These are phyloP conservation scores for Aspergillus heteromorphus DNA, from an alignment of 495 filamentous ascomycete species.

Conservation along the genomic window DNA sequence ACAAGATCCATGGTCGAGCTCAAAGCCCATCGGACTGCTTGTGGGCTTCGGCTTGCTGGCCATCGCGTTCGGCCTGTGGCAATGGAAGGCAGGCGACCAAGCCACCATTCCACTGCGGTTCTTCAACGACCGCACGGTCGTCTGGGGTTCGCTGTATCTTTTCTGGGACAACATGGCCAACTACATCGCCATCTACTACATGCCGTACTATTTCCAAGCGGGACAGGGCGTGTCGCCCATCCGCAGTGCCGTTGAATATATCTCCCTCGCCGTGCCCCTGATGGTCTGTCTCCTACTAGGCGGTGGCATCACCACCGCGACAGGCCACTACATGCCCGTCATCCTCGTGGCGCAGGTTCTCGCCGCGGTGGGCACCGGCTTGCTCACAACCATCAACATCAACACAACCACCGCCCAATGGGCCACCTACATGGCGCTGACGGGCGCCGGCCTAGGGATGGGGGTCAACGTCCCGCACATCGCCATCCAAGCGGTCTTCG, in stretches of 20 bases:
- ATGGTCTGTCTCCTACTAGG: not conserved
- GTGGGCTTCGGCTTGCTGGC: conserved; percentile 31
- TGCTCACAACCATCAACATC: conserved; percentile 57
- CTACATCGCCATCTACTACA: not conserved
- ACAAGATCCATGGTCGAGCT: conserved; percentile 46
- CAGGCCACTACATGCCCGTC: conserved; percentile 73
- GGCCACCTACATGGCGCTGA: conserved; percentile 73
- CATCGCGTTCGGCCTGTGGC: conserved; percentile 25
- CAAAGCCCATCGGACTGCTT: conserved; percentile 40
- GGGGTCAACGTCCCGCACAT: conserved; percentile 64
- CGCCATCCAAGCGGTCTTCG: conserved; percentile 56
- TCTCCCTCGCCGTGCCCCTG: too few species aligned
- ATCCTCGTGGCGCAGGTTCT: conserved; percentile 57
- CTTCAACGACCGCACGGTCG: too few species aligned
- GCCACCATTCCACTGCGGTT: too few species aligned
- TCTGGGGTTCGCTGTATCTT: too few species aligned
- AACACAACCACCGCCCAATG: conserved; percentile 38
- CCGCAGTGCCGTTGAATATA: not conserved
- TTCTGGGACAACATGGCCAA: not conserved
- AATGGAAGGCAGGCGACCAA: too few species aligned
- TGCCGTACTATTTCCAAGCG: conserved; percentile 3
- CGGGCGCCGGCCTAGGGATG: conserved; percentile 62
- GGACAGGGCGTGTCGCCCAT: not conserved
- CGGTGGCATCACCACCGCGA: conserved; percentile 40
- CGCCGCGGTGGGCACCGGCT: conserved; percentile 58